These are phyloP conservation scores for Prunus kanzakura DNA, from an alignment of 306 rosid genomes.

Conservation along the genomic window DNA sequence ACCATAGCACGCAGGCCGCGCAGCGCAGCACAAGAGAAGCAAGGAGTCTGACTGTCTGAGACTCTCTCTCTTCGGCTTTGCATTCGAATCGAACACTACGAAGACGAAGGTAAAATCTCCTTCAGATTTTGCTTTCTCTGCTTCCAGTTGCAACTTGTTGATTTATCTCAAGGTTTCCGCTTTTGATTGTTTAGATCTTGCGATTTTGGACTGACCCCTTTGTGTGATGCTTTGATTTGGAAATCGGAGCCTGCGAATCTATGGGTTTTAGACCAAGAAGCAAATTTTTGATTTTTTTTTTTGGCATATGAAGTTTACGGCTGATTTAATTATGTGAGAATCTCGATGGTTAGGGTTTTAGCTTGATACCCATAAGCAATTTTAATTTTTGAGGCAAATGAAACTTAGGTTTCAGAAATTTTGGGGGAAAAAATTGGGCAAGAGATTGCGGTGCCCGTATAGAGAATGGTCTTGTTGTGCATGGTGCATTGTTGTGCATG, in stretches of 20 bases:
- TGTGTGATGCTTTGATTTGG: neutral
- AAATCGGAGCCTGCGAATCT: neutral
- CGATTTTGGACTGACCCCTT: constrained; percentile 11
- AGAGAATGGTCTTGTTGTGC: neutral
- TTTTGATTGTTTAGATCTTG: constrained; percentile 35
- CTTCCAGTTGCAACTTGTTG: neutral
- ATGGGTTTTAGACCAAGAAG: neutral
- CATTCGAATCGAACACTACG: constrained; percentile 18
- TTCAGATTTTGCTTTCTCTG: neutral
- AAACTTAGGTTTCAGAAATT: neutral
- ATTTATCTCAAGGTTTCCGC: neutral
- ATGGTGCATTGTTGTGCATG: neutral
- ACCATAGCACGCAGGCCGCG: neutral
- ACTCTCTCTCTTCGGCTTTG: constrained; percentile 8
- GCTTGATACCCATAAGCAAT: neutral
- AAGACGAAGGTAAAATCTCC: constrained; percentile 22
- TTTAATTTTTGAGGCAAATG: neutral
- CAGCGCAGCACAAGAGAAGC: constrained; percentile 28
- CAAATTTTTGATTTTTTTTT: neutral
- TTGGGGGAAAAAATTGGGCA: neutral
- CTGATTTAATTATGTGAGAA: neutral
- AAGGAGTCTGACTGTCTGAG: constrained; percentile 6
- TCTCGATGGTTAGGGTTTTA: constrained; percentile 25
- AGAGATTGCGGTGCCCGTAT: neutral
- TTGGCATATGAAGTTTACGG: neutral